Evolutionary conservation across 2,329 filamentous ascomycete genomes (phyloP).

Genomic region (Paraphoma chrysanthemicola): DNA sequence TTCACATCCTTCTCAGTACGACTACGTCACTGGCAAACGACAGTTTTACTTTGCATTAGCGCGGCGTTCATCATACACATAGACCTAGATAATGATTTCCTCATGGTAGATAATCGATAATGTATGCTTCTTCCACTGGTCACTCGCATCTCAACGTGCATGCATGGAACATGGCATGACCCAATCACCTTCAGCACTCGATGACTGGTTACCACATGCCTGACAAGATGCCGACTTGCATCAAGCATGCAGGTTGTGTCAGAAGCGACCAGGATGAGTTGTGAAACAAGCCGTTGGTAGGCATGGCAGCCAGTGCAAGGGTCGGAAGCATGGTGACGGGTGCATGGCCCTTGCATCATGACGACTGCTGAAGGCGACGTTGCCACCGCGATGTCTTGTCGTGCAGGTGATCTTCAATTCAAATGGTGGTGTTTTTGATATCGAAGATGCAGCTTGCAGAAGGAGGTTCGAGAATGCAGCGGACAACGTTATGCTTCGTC

Average conservation of each 20-base stretch:
- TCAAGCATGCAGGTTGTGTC: conserved; percentile 14
- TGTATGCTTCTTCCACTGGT: not conserved
- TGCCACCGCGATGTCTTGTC: not conserved
- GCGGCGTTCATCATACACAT: conserved; percentile 1
- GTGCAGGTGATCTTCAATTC: not conserved
- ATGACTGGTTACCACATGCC: not conserved
- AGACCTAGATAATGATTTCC: not conserved
- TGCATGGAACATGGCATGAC: not conserved
- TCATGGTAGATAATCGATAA: not conserved
- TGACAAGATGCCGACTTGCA: conserved; percentile 4
- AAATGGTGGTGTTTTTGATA: not conserved
- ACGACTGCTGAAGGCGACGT: conserved; percentile 1
- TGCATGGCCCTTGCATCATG: conserved; percentile 27
- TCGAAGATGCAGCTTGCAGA: not conserved
- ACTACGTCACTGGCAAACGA: not conserved
- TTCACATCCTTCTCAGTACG: not conserved
- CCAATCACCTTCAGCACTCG: not conserved
- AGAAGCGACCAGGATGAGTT: conserved; percentile 21
- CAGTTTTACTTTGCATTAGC: not conserved
- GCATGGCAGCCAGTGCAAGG: conserved; percentile 16
- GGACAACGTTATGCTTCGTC: not conserved
- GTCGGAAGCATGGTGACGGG: conserved; percentile 18
- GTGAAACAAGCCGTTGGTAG: conserved; percentile 34
- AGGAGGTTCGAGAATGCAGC: not conserved
- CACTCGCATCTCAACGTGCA: not conserved